These are phyloP conservation scores for Tylopilus plumbeoviolaceoides DNA, from an alignment of 768 basidiomycete species.

Conservation along the genomic window DNA sequence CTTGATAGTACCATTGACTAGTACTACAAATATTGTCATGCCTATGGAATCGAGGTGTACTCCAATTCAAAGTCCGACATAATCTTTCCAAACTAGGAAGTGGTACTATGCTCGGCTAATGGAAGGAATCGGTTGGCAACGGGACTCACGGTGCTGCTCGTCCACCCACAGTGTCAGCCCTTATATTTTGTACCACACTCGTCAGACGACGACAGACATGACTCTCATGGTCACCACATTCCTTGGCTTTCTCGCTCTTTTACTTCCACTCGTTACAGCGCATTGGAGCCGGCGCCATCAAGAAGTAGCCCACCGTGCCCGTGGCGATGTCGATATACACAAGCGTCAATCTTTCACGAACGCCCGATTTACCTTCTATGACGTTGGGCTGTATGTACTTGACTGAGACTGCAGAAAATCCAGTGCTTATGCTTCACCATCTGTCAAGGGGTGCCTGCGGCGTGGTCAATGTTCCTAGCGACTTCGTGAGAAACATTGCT, in stretches of 20 bases:
- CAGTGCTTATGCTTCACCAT: slow-evolving; percentile 3
- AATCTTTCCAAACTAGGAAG: not conserved
- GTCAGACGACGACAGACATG: slow-evolving; percentile 19
- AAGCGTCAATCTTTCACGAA: slow-evolving; percentile 33
- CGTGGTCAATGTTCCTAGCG: slow-evolving; percentile 31
- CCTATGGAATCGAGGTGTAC: not conserved
- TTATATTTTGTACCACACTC: slow-evolving; percentile 11
- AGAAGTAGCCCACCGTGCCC: slow-evolving; percentile 46
- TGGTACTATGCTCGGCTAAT: not conserved
- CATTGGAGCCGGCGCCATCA: slow-evolving; percentile 39
- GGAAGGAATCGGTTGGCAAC: slow-evolving; percentile 11
- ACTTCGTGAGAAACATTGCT: slow-evolving; percentile 39
- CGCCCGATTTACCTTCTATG: slow-evolving; percentile 53
- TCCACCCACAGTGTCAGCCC: not conserved
- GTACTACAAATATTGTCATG: slow-evolving; percentile 11
- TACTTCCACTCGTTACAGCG: slow-evolving; percentile 33
- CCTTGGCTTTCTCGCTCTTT: slow-evolving; percentile 34
- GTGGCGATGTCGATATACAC: slow-evolving; percentile 37
- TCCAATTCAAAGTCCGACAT: not conserved
- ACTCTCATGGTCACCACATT: slow-evolving; percentile 22
- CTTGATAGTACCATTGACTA: slow-evolving; percentile 7
- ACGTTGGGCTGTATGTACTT: slow-evolving; percentile 45
- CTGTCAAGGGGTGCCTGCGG: slow-evolving; percentile 56
- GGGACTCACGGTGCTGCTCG: not conserved
- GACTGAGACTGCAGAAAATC: not conserved